These are phyloP conservation scores for Starmerella floris DNA, from an alignment of 805 yeast species.

Conservation along the genomic window DNA sequence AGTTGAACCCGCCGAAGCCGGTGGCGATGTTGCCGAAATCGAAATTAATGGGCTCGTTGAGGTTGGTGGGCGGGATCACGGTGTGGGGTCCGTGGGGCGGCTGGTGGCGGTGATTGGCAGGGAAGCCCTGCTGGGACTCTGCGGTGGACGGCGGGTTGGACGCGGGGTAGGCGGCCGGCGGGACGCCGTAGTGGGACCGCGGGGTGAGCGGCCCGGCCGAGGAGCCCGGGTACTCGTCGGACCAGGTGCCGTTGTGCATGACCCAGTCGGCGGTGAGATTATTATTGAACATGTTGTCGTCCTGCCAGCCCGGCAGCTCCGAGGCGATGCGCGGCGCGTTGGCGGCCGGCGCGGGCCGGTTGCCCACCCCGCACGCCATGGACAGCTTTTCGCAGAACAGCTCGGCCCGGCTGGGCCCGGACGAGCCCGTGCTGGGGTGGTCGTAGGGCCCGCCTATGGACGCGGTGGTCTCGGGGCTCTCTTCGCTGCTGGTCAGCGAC, in stretches of 20 bases:
- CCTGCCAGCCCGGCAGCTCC: slow-evolving; percentile 18
- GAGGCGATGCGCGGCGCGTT: slow-evolving; percentile 17
- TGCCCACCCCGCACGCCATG: slow-evolving; percentile 71
- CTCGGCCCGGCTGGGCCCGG: slow-evolving; percentile 26
- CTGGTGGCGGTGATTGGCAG: background rate
- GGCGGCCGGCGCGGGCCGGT: slow-evolving; percentile 34
- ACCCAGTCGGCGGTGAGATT: slow-evolving; percentile 8
- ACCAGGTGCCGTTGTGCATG: slow-evolving; percentile 5
- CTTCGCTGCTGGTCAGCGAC: background rate
- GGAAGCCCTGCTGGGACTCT: background rate
- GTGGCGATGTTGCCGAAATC: slow-evolving; percentile 14
- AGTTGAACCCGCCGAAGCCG: slow-evolving; percentile 13
- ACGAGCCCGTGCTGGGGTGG: slow-evolving; percentile 1
- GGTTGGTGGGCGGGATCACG: background rate
- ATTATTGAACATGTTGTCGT: slow-evolving; percentile 5
- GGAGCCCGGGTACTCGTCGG: background rate
- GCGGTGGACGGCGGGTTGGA: background rate
- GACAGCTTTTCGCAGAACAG: slow-evolving; percentile 66
- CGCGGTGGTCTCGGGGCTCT: background rate
- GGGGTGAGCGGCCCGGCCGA: background rate
- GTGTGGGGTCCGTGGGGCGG: background rate
- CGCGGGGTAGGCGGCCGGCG: background rate
- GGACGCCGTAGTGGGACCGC: background rate
- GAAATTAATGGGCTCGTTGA: slow-evolving; percentile 8
- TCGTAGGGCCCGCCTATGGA: background rate